A percentile compares a stretch with the other conserved stretches of the same genome.
Evolutionary conservation across 192 early-diverging fungal genomes (phyloP).

Genomic region (Piromyces finnis): DNA sequence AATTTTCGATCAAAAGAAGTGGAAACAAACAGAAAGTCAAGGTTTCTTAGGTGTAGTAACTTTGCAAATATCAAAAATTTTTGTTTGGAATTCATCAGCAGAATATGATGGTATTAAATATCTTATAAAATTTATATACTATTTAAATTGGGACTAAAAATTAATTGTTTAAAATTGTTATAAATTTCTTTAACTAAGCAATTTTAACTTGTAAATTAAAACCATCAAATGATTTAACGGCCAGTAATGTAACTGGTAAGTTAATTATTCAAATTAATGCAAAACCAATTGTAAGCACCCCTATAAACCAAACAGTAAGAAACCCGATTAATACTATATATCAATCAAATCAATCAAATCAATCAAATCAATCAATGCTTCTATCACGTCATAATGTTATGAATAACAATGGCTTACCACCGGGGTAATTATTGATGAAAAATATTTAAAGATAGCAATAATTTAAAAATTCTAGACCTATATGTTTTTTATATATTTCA

Average conservation of each 20-base stretch:
- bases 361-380: background rate
- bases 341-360: background rate
- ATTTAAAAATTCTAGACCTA: too few relatives aligned
- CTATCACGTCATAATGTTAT: too few relatives aligned
- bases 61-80: background rate
- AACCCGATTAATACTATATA: too few relatives aligned
- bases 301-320: too few relatives aligned
- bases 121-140: too few relatives aligned
- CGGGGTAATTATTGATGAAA: conserved; percentile 11
- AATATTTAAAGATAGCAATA: too few relatives aligned
- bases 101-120: conserved; percentile 11
- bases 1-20: conserved; percentile 96
- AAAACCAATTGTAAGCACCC: background rate
- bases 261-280: conserved; percentile 2
- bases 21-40: conserved; percentile 66
- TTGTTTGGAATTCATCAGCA: background rate
- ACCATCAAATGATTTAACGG: conserved; percentile 56
- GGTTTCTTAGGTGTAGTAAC: conserved; percentile 12
- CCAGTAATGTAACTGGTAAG: conserved; percentile 44
- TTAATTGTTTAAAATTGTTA: too few relatives aligned
- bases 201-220: conserved; percentile 59
- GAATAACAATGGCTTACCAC: conserved; percentile 16
- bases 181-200: conserved; percentile 60
- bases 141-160: too few relatives aligned
- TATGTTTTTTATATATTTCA: too few relatives aligned